Evolutionary conservation across 2,329 filamentous ascomycete genomes (phyloP).

Genomic region (Microdochium trichocladiopsis): DNA sequence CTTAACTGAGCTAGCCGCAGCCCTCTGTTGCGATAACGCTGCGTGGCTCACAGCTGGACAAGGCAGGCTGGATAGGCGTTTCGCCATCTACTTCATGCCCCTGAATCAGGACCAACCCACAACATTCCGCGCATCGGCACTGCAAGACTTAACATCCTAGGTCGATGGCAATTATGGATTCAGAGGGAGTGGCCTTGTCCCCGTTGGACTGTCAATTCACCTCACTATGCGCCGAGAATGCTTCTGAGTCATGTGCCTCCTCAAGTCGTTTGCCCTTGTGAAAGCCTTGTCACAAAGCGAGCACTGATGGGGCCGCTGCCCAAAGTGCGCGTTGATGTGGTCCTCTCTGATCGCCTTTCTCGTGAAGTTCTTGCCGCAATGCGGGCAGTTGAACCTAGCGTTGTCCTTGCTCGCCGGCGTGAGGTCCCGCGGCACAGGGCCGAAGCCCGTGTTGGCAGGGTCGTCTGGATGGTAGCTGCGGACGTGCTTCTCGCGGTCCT

Average conservation of each 20-base stretch:
- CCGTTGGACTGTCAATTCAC: no score
- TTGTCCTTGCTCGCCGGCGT: constrained; percentile 3
- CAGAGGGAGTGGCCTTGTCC: no score
- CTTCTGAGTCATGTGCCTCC: constrained; percentile 19
- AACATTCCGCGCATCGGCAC: no score
- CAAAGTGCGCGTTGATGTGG: constrained; percentile 28
- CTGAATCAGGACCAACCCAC: no score
- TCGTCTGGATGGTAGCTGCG: constrained; percentile 17
- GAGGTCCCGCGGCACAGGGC: constrained; percentile 8
- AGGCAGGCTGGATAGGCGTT: no score
- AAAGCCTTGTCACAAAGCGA: constrained; percentile 22
- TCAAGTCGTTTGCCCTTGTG: constrained; percentile 22
- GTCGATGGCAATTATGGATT: no score
- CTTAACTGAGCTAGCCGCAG: no score
- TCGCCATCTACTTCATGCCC: no score
- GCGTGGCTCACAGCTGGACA: no score
- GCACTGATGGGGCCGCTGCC: constrained; percentile 20
- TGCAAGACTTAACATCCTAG: no score
- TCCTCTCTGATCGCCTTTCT: constrained; percentile 24
- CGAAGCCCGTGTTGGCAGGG: constrained; percentile 9
- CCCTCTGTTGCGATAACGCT: no score
- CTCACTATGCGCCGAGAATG: not conserved
- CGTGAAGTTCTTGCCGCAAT: constrained; percentile 29
- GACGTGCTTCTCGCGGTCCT: constrained; percentile 26
- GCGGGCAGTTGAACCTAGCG: constrained; percentile 19